These are phyloP conservation scores for Euphorbia pulcherrima DNA, from an alignment of 345 rosid genomes.

Conservation along the genomic window DNA sequence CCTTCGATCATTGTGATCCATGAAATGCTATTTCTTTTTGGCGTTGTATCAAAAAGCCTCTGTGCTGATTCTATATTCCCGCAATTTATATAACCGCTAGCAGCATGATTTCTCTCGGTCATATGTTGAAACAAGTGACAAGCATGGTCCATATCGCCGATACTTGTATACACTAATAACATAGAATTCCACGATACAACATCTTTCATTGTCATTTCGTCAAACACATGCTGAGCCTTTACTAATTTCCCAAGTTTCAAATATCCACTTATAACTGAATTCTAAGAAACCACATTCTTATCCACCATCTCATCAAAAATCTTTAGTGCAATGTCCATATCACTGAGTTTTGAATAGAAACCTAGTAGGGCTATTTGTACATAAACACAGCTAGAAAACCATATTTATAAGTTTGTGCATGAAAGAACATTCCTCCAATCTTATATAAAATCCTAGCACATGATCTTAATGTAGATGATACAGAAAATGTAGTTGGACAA, in stretches of 20 bases:
- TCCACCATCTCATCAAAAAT: conserved; percentile 46
- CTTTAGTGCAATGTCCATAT: conserved; percentile 48
- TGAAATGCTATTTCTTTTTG: conserved; percentile 46
- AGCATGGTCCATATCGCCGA: conserved; percentile 44
- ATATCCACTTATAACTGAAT: conserved; percentile 56
- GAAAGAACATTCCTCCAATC: conserved; percentile 41
- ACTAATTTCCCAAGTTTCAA: conserved; percentile 40
- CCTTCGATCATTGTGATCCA: conserved; percentile 67
- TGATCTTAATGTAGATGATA: conserved; percentile 58
- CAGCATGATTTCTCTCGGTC: conserved; percentile 56
- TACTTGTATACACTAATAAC: conserved; percentile 50
- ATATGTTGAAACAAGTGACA: conserved; percentile 45
- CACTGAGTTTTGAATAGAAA: no score
- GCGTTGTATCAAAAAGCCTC: conserved; percentile 51
- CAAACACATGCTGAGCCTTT: conserved; percentile 47
- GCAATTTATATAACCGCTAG: conserved; percentile 51
- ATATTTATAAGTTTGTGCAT: conserved; percentile 47
- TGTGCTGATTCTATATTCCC: conserved; percentile 43
- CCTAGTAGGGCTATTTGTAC: conserved; percentile 68
- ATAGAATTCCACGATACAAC: conserved; percentile 62
- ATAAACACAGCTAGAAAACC: conserved; percentile 62
- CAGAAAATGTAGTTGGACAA: conserved; percentile 48
- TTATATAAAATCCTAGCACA: conserved; percentile 42
- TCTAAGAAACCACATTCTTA: conserved; percentile 68
- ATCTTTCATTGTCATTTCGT: conserved; percentile 52